Base-by-base conservation (phyloP, 805 yeast genomes). In the Saccharomyces jurei region DNA sequence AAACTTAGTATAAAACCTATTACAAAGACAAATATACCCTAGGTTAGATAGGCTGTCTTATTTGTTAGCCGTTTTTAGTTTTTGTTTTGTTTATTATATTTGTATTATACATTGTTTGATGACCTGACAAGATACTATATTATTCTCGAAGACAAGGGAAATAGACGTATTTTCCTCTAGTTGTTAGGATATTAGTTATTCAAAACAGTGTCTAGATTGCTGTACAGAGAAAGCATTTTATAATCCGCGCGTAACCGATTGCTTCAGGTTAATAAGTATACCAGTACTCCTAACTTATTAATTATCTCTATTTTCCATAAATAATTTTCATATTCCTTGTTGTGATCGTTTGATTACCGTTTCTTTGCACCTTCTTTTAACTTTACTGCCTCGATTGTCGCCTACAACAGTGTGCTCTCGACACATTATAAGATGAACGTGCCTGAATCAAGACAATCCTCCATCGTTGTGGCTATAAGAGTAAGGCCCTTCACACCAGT, bases 401-500 rank as follows among this genome's bases (percentile, higher is more conserved):
- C 21, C 13, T 2, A 10, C 25, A 36, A 25, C 25, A 8, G 44
- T 36, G 25, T 8, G 8, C 4, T 6, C 17, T 36, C 11, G 44
- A 17, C 25, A 36, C 13, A 11, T 31, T 36, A 5, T n/a, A 36
- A 36, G 13, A 36, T 36, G 44, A 14, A 17, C 10, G 44, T 26
- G 14, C 53, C 57, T n/a, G 57, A 51, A 13, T 21, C 57, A 14
- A 28, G 64, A 27, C 66, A 82, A 63, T 82, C 91, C 0, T 84
- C 91, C 0, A 84, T 86, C 48, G 77, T 81, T 3, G 94, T 87
- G 11, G 85, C 89, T 1, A 91, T 89, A 1, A 74, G 97, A 48
- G 90, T 89, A 6, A 74, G 97, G 54, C 97, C 97, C 1, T 88
- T 89, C 72, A 87, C 92, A 0, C 60, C 65, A 1, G 54, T 65